These are phyloP conservation scores for Kondoa subrosea DNA, from an alignment of 768 basidiomycete species.

Conservation along the genomic window DNA sequence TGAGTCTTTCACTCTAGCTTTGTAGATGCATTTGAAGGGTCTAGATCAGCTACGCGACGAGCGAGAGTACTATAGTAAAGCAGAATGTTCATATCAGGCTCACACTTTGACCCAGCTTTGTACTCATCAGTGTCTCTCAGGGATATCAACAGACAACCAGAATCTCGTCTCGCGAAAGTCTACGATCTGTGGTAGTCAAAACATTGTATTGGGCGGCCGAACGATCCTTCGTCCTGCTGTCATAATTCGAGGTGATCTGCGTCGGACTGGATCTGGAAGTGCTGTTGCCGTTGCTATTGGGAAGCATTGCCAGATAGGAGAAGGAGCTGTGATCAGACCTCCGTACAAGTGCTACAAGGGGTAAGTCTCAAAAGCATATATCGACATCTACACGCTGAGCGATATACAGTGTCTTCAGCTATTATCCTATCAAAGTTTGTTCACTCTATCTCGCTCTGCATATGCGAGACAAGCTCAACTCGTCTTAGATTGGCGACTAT, in stretches of 20 bases:
- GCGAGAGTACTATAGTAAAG: background rate
- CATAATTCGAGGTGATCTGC: conserved; percentile 82
- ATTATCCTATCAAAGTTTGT: conserved; percentile 5
- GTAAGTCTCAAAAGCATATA: conserved; percentile 24
- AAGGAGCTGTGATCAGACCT: conserved; percentile 60
- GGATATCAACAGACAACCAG: conserved; percentile 47
- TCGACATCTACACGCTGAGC: background rate
- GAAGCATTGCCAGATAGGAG: conserved; percentile 77
- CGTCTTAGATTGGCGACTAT: conserved; percentile 87
- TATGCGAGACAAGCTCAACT: conserved; percentile 54
- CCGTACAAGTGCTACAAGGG: conserved; percentile 37
- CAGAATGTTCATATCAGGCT: background rate
- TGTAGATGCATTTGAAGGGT: background rate
- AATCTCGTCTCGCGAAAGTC: conserved; percentile 90
- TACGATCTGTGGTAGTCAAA: conserved; percentile 79
- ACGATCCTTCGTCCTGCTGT: conserved; percentile 80
- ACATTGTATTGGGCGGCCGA: conserved; percentile 93
- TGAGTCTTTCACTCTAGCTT: background rate
- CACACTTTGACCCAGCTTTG: too few species aligned
- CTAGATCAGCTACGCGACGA: background rate
- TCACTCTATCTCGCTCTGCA: background rate
- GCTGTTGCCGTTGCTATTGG: conserved; percentile 87
- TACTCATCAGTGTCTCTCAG: background rate
- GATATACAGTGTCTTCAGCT: conserved; percentile 15
- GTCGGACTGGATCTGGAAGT: conserved; percentile 69